Percentiles rank a stretch among this genome's conserved stretches.
phyloP scores from a whole-genome alignment of 495 filamentous ascomycete species.

The Physcia stellaris region DNA sequence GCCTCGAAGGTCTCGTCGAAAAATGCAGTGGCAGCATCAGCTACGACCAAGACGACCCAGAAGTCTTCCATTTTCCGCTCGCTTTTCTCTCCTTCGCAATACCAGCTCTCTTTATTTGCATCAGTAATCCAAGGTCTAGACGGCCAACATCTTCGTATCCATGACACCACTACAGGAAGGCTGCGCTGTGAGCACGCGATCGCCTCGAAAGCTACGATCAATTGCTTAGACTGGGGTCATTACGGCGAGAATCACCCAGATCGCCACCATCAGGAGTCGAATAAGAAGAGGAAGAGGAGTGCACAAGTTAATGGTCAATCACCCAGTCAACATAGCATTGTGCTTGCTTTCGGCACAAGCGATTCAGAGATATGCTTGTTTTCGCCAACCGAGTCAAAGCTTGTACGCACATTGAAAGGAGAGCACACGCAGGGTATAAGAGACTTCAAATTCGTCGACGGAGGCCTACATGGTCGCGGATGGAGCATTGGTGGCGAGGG shows the following conservation, averaged over 20 bases:
- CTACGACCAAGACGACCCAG: conserved; percentile 23
- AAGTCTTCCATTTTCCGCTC: conserved; percentile 38
- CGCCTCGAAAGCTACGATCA: conserved; percentile 34
- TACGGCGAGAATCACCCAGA: conserved; percentile 23
- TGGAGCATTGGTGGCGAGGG: conserved; percentile 50
- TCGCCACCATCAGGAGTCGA: conserved; percentile 25
- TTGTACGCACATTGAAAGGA: conserved; percentile 34
- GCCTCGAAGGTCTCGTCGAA: conserved; percentile 34
- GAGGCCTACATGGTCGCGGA: conserved; percentile 26
- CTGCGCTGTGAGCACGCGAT: conserved; percentile 43
- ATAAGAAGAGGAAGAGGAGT: conserved; percentile 44
- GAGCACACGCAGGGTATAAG: conserved; percentile 39
- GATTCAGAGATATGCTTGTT: conserved; percentile 40
- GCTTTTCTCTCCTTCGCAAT: conserved; percentile 41
- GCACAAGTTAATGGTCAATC: conserved; percentile 30
- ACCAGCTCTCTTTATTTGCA: conserved; percentile 44
- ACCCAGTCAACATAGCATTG: conserved; percentile 28
- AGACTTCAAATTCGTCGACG: conserved; percentile 43
- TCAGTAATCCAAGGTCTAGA: conserved; percentile 46
- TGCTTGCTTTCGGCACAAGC: conserved; percentile 42
- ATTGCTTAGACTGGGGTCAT: conserved; percentile 46
- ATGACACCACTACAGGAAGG: conserved; percentile 42
- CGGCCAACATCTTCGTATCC: conserved; percentile 44
- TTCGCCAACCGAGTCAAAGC: conserved; percentile 36
- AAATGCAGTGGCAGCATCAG: conserved; percentile 28